Evolutionary conservation across 345 rosid genomes (phyloP).

Genomic region (Syzygium aqueum): DNA sequence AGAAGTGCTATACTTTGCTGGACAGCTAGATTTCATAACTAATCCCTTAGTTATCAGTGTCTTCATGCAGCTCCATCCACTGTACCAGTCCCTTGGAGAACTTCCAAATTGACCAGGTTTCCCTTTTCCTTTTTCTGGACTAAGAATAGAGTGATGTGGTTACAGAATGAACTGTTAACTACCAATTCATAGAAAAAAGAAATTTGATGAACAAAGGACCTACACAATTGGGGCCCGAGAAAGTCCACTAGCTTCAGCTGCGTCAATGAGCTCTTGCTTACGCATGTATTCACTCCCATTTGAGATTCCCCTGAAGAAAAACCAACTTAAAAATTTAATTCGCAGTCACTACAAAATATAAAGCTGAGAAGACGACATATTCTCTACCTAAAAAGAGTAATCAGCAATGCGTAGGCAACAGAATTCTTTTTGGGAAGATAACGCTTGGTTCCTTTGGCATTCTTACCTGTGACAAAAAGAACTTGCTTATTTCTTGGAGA

Average conservation of each 20-base stretch:
- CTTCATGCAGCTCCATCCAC: constrained; percentile 94
- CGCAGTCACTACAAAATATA: background rate
- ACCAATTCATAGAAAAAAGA: background rate
- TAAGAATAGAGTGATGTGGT: constrained; percentile 7
- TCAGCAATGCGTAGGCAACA: constrained; percentile 77
- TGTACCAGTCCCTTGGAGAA: constrained; percentile 81
- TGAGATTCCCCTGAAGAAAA: constrained; percentile 39
- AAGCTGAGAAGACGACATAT: background rate
- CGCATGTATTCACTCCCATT: constrained; percentile 68
- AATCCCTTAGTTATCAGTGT: constrained; percentile 74
- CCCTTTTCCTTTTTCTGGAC: constrained; percentile 85
- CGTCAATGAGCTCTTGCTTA: constrained; percentile 86
- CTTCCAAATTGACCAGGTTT: constrained; percentile 57
- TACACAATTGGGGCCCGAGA: constrained; percentile 67
- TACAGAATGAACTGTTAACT: background rate
- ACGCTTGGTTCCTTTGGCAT: constrained; percentile 32
- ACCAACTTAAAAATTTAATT: background rate
- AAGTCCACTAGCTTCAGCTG: constrained; percentile 92
- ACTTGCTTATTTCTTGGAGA: background rate
- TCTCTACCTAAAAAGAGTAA: constrained; percentile 62
- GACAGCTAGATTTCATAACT: constrained; percentile 83
- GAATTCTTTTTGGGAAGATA: constrained; percentile 79
- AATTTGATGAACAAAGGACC: constrained; percentile 7
- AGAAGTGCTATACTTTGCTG: constrained; percentile 61
- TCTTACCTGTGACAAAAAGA: constrained; percentile 30